Percentiles rank a stretch among this genome's conserved stretches.
Conservation (phyloP, 352 stramenopile species). For the Paralagenidium karlingii region DNA sequence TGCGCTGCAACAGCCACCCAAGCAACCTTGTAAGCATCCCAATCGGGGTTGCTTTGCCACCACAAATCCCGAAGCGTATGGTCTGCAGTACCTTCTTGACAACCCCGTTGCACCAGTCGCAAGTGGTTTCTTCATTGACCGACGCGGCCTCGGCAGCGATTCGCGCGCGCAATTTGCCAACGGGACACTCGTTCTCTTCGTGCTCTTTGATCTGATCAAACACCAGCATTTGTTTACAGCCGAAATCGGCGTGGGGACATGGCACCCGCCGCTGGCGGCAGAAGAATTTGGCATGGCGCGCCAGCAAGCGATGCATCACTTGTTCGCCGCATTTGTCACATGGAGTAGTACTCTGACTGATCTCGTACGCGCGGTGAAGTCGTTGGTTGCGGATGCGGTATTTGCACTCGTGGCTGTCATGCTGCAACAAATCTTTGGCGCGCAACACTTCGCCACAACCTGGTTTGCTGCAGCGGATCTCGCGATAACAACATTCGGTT, state of each 20-base stretch:
- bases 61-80: neutral
- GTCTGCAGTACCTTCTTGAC: constrained; percentile 45
- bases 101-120: constrained; percentile 47
- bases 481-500: constrained; percentile 19
- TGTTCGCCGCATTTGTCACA: constrained; percentile 25
- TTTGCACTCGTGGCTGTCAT: constrained; percentile 27
- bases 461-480: constrained; percentile 24
- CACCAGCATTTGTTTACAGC: constrained; percentile 25
- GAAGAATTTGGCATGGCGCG: constrained; percentile 23
- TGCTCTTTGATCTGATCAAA: constrained; percentile 21
- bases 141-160: constrained; percentile 22
- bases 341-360: constrained; percentile 18
- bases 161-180: constrained; percentile 20
- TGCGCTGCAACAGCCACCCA: constrained; percentile 9
- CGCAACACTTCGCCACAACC: constrained; percentile 25
- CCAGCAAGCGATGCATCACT: constrained; percentile 20
- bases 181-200: constrained; percentile 24
- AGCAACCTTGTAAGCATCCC: too few species aligned
- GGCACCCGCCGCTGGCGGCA: constrained; percentile 31
- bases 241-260: constrained; percentile 35
- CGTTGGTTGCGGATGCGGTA: constrained; percentile 16
- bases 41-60: too few species aligned
- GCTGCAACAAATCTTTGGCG: constrained; percentile 10
- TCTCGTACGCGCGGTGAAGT: constrained; percentile 21
- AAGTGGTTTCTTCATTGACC: constrained; percentile 38